Evolutionary conservation across 2,329 filamentous ascomycete species (phyloP).

Genomic region (Calonectria fujianensis): DNA sequence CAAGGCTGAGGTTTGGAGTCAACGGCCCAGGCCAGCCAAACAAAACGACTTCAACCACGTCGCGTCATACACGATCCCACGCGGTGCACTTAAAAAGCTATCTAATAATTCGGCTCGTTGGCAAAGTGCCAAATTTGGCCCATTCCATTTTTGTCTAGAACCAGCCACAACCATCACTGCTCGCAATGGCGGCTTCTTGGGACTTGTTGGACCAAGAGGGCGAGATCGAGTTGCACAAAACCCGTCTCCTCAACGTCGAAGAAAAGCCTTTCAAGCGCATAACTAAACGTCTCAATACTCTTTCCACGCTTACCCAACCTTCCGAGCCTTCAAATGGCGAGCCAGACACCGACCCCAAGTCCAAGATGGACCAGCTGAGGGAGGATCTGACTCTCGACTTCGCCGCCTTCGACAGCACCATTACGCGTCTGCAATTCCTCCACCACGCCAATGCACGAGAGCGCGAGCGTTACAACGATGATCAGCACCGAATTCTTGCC

Average conservation of each 20-base stretch:
- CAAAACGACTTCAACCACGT: constrained; percentile 7
- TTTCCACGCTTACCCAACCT: constrained; percentile 73
- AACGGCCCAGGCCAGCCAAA: constrained; percentile 22
- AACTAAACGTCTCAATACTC: constrained; percentile 84
- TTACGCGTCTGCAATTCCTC: constrained; percentile 91
- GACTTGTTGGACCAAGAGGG: constrained; percentile 83
- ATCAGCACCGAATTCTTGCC: constrained; percentile 85
- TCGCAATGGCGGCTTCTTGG: constrained; percentile 70
- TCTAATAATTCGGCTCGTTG: neutral
- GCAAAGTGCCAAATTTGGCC: neutral
- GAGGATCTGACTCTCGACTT: constrained; percentile 93
- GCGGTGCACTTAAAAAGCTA: neutral
- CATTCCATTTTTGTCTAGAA: neutral
- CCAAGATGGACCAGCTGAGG: constrained; percentile 79
- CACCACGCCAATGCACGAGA: constrained; percentile 88
- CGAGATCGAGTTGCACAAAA: constrained; percentile 90
- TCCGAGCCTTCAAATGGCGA: constrained; percentile 62
- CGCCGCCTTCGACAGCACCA: constrained; percentile 88
- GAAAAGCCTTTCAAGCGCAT: constrained; percentile 94
- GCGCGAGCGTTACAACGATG: constrained; percentile 86
- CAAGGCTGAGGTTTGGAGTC: constrained; percentile 50
- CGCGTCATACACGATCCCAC: constrained; percentile 4
- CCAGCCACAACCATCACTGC: constrained; percentile 5
- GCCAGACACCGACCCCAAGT: constrained; percentile 66
- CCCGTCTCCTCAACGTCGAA: constrained; percentile 90